A percentile compares a stretch with the other conserved stretches of the same genome.
Evolutionary conservation across 257 asterid genomes (phyloP).

Genomic region (Solanum appendiculatum): DNA sequence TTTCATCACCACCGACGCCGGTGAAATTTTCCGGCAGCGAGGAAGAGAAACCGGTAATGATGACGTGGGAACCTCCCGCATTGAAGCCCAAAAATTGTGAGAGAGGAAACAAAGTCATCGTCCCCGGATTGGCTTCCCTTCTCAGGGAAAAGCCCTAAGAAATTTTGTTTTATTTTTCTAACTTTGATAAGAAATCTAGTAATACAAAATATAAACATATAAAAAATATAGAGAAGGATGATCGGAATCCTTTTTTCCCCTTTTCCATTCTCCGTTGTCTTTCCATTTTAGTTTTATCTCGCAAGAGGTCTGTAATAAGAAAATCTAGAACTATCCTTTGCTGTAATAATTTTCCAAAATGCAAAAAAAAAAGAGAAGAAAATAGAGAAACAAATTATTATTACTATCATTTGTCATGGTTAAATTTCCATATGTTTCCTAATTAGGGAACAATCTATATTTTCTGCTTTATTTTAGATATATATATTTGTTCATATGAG

Average conservation of each 20-base stretch:
- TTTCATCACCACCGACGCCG: conserved; percentile 20
- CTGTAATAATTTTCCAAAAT: conserved; percentile 19
- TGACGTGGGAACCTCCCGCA: conserved; percentile 78
- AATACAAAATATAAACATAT: conserved; percentile 17
- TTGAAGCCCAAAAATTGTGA: conserved; percentile 52
- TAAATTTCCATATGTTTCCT: conserved; percentile 17
- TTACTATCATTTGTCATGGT: neutral
- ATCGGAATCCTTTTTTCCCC: neutral
- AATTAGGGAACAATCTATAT: conserved; percentile 7
- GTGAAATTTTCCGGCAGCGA: conserved; percentile 6
- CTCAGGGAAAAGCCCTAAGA: conserved; percentile 58
- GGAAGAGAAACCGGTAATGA: conserved; percentile 14
- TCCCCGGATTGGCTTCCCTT: conserved; percentile 86
- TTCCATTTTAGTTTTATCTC: neutral
- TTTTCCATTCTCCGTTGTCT: neutral
- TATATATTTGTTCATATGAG: neutral
- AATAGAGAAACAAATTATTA: neutral
- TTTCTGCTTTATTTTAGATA: neutral
- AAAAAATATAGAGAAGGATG: conserved; percentile 3
- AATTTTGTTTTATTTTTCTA: conserved; percentile 20
- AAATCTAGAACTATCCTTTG: neutral
- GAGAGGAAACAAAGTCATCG: conserved; percentile 47
- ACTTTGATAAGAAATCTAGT: neutral
- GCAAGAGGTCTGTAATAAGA: conserved; percentile 25
- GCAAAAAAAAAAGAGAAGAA: neutral